Evolutionary conservation across 2,329 filamentous ascomycete species (phyloP).

Genomic region (Ascomycota sp.): DNA sequence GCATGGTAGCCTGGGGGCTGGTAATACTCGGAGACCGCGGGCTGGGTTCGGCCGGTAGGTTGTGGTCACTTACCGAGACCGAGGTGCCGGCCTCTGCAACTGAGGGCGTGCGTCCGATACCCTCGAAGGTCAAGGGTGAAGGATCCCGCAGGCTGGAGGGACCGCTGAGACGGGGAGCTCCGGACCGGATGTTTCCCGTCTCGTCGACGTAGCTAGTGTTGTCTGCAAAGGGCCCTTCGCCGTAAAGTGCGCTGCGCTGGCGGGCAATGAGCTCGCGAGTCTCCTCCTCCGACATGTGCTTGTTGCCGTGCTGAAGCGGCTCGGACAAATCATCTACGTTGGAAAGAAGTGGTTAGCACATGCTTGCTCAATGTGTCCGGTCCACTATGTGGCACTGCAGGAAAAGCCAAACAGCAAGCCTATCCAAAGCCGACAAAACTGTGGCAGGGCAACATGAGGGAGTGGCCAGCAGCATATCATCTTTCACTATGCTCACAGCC

Average conservation of each 20-base stretch:
- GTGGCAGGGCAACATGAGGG: slow-evolving; percentile 1
- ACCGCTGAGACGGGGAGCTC: slow-evolving; percentile 44
- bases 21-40: slow-evolving; percentile 68
- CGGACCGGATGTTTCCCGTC: slow-evolving; percentile 37
- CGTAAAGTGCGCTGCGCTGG: slow-evolving; percentile 86
- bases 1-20: slow-evolving; percentile 49
- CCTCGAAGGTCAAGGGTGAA: slow-evolving; percentile 64
- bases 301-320: slow-evolving; percentile 26
- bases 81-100: slow-evolving; percentile 17
- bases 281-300: slow-evolving; percentile 87
- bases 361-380: slow-evolving; percentile 9
- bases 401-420: slow-evolving; percentile 2
- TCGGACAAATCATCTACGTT: slow-evolving; percentile 31
- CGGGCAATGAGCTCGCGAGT: slow-evolving; percentile 89
- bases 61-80: slow-evolving; percentile 17
- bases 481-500: slow-evolving; percentile 4
- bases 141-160: slow-evolving; percentile 48
- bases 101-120: slow-evolving; percentile 21
- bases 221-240: slow-evolving; percentile 51
- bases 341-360: slow-evolving; percentile 17
- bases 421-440: not conserved
- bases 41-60: slow-evolving; percentile 25
- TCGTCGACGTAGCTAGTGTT: slow-evolving; percentile 49
- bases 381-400: not conserved
- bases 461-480: slow-evolving; percentile 3